Conservation (phyloP, 768 basidiomycete species). For the Lepiota brunneoincarnata region DNA sequence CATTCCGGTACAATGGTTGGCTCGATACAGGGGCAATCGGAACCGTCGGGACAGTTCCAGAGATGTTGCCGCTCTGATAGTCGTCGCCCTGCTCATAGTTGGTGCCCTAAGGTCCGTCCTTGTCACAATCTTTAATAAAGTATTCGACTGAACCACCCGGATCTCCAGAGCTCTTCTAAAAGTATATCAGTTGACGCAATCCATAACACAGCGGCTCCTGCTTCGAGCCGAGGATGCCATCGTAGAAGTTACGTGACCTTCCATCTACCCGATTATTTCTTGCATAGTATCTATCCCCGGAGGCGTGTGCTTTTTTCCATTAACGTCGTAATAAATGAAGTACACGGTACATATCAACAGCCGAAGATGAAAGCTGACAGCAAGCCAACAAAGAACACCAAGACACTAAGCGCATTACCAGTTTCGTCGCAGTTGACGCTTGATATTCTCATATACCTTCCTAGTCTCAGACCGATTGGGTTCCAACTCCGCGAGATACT, state of each 20-base stretch:
- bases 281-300: not conserved
- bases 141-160: not conserved
- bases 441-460: slow-evolving; percentile 64
- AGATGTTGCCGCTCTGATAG: slow-evolving; percentile 65
- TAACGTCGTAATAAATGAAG: slow-evolving; percentile 7
- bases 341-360: slow-evolving; percentile 3
- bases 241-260: slow-evolving; percentile 56
- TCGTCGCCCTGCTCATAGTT: slow-evolving; percentile 55
- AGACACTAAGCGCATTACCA: slow-evolving; percentile 43
- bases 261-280: not conserved
- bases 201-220: slow-evolving; percentile 54
- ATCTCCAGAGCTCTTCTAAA: slow-evolving; percentile 60
- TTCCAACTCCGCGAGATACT: slow-evolving; percentile 72
- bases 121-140: not conserved
- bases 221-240: slow-evolving; percentile 78
- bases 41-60: slow-evolving; percentile 53
- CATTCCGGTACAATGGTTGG: slow-evolving; percentile 68
- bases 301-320: slow-evolving; percentile 4
- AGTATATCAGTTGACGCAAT: slow-evolving; percentile 66
- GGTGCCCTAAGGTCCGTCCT: slow-evolving; percentile 59
- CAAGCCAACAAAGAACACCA: slow-evolving; percentile 15
- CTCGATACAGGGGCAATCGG: slow-evolving; percentile 57
- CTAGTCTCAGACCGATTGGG: slow-evolving; percentile 60
- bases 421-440: slow-evolving; percentile 65
- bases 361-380: slow-evolving; percentile 8